Conservation (phyloP, 768 basidiomycete species). For the Xerocomus spinulosus region DNA sequence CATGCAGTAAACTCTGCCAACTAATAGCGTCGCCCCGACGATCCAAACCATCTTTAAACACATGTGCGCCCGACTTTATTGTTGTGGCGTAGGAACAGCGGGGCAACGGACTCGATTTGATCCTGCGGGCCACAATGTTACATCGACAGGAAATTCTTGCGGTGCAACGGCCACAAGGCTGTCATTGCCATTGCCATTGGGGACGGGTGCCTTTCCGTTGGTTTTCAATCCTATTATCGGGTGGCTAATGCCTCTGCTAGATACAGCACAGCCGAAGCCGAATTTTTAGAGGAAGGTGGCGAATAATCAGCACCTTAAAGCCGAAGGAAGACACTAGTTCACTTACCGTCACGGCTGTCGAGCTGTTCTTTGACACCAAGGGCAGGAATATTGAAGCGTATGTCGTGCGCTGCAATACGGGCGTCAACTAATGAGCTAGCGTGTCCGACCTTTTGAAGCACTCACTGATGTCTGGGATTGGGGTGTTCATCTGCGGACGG, state of each 20-base stretch:
- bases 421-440: too few species aligned
- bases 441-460: conserved; percentile 7
- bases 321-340: conserved; percentile 8
- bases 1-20: conserved; percentile 12
- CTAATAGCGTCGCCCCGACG: conserved; percentile 12
- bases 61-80: conserved; percentile 20
- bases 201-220: too few species aligned
- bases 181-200: too few species aligned
- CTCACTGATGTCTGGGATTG: conserved; percentile 44
- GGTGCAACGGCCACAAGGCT: too few species aligned
- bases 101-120: conserved; percentile 17
- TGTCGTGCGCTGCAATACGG: conserved; percentile 46
- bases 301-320: not conserved
- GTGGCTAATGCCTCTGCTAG: conserved; percentile 50
- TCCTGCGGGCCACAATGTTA: conserved; percentile 9
- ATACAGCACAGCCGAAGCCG: conserved; percentile 48
- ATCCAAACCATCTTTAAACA: conserved; percentile 14
- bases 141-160: too few species aligned
- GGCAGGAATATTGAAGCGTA: conserved; percentile 36
- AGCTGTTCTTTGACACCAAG: conserved; percentile 47
- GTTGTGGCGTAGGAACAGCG: conserved; percentile 15
- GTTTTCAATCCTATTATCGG: conserved; percentile 51
- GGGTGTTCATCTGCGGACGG: conserved; percentile 45
- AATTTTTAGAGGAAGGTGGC: conserved; percentile 28
- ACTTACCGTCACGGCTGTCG: conserved; percentile 44